These are phyloP conservation scores for Xerocomus amazonicus DNA, from an alignment of 1,284 basidiomycete genomes.

Conservation along the genomic window DNA sequence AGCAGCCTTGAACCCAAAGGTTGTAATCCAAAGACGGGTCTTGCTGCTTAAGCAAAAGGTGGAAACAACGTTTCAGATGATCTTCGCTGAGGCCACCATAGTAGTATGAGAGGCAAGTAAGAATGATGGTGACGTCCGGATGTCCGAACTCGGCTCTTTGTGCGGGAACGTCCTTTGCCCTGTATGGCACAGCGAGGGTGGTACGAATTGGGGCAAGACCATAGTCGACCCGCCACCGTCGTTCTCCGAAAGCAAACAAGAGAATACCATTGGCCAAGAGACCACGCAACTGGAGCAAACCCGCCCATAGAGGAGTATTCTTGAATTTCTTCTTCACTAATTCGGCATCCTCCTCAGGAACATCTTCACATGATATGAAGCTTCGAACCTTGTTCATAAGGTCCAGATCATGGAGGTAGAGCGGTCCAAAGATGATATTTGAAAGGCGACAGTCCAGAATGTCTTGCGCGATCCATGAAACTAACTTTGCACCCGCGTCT, in stretches of 20 bases:
- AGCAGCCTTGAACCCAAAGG: slow-evolving; percentile 35
- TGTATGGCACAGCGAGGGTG: slow-evolving; percentile 50
- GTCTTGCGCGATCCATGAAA: background rate
- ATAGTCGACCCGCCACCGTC: slow-evolving; percentile 50
- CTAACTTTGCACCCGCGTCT: slow-evolving; percentile 15
- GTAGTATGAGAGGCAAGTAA: background rate
- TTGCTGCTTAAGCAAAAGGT: slow-evolving; percentile 41
- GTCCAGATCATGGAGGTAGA: slow-evolving; percentile 4
- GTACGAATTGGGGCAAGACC: slow-evolving; percentile 45
- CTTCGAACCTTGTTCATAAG: slow-evolving; percentile 15
- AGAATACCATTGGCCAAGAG: slow-evolving; percentile 42
- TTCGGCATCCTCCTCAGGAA: slow-evolving; percentile 17
- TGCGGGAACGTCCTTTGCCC: slow-evolving; percentile 51
- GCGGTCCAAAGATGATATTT: slow-evolving; percentile 18
- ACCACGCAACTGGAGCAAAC: slow-evolving; percentile 43
- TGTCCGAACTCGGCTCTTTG: slow-evolving; percentile 44
- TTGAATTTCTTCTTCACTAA: slow-evolving; percentile 14
- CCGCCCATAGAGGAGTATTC: slow-evolving; percentile 26
- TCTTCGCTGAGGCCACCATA: slow-evolving; percentile 38
- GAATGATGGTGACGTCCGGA: background rate
- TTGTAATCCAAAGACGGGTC: slow-evolving; percentile 43
- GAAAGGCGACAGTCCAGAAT: slow-evolving; percentile 21
- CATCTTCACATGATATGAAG: slow-evolving; percentile 19
- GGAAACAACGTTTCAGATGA: slow-evolving; percentile 41
- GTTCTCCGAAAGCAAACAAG: slow-evolving; percentile 6